Evolutionary conservation across 78 protist genomes (phyloP), one percentile per base, ranked within the genome.

Genomic region (Tieghemostelium lacteum): DNA sequence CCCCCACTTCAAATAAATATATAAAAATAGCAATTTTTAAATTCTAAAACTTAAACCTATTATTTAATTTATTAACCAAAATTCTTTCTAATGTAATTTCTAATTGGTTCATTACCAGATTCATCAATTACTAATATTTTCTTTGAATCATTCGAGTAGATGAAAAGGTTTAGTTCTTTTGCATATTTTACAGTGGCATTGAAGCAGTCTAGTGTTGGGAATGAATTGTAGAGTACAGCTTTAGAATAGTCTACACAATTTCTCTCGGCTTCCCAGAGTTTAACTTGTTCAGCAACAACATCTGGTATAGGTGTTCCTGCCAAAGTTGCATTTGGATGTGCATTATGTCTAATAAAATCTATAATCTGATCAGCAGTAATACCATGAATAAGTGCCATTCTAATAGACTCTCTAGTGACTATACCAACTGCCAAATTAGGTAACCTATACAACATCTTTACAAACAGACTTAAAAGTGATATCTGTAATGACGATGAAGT

Each of bases 391-490:
- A 78, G 28, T 7, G 88, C 88, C 8, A 75, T 66, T 67, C 88
- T 64, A 24, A 78, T 66, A 66, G 76, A 66, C 34, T 78, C 88
- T 29, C 88, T 31, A 22, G 88, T 78, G 2, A 78, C n/a, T 31
- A 78, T 78, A 55, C 88, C 88, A 34, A 78, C 88, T 55, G 88
- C 70, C 26, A 78, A 39, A 52, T 78, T 78, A 3, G 88, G 88
- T 54, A 78, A 45, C 17, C 75, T n/a, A 37, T 78, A 78, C 1
- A 78, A 29, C 88, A 78, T 78, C 75, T 78, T 78, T 54, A 78
- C 88, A 39, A 78, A 78, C 12, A 78, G 42, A 50, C 69, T 54
- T 1, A 78, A 24, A 33, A 78, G 42, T 6, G 88, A 78, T 2
- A 78, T 78, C 33, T 78, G 88, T 29, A 78, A 29, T 55, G 88